Percentiles rank a stretch among this genome's conserved stretches.
These are phyloP conservation scores for Schizosaccharomyces pombe DNA, from an alignment of 805 yeast genomes.

Conservation along the genomic window DNA sequence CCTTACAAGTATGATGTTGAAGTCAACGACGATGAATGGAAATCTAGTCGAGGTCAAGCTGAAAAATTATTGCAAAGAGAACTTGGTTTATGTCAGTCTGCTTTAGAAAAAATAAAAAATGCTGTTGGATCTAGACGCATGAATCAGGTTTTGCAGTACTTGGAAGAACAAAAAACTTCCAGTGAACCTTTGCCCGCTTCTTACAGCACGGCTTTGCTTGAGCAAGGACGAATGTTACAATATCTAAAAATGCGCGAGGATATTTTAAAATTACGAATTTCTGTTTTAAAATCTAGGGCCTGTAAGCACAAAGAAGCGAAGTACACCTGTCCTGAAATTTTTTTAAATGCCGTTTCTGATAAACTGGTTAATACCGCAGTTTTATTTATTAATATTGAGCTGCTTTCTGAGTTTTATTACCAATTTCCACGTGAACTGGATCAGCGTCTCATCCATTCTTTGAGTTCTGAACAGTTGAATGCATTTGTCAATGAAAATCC, in stretches of 20 bases:
- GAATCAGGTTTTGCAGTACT: slow-evolving; percentile 55
- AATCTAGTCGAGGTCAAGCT: slow-evolving; percentile 54
- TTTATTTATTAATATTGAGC: slow-evolving; percentile 74
- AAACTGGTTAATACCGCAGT: slow-evolving; percentile 86
- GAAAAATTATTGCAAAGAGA: slow-evolving; percentile 58
- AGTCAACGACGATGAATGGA: slow-evolving; percentile 89
- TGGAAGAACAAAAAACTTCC: slow-evolving; percentile 14
- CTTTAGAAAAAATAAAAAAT: slow-evolving; percentile 33
- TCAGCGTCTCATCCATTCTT: slow-evolving; percentile 34
- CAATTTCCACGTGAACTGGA: slow-evolving; percentile 90
- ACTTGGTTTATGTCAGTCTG: slow-evolving; percentile 50
- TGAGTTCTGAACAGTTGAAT: slow-evolving; percentile 60
- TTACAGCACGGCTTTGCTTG: slow-evolving; percentile 50
- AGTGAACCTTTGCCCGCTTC: slow-evolving; percentile 7
- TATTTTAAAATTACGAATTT: slow-evolving; percentile 49
- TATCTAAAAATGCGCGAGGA: slow-evolving; percentile 54
- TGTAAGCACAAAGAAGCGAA: slow-evolving; percentile 63
- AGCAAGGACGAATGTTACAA: slow-evolving; percentile 35
- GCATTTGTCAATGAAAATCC: slow-evolving; percentile 87
- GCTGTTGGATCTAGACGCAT: slow-evolving; percentile 58
- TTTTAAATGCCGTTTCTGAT: slow-evolving; percentile 74
- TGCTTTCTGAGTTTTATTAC: slow-evolving; percentile 82
- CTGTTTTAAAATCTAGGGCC: slow-evolving; percentile 45
- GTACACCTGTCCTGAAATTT: slow-evolving; percentile 83
- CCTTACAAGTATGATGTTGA: slow-evolving; percentile 96